Evolutionary conservation across 495 filamentous ascomycete genomes (phyloP).

Genomic region (Trichocladium uniseriatum): DNA sequence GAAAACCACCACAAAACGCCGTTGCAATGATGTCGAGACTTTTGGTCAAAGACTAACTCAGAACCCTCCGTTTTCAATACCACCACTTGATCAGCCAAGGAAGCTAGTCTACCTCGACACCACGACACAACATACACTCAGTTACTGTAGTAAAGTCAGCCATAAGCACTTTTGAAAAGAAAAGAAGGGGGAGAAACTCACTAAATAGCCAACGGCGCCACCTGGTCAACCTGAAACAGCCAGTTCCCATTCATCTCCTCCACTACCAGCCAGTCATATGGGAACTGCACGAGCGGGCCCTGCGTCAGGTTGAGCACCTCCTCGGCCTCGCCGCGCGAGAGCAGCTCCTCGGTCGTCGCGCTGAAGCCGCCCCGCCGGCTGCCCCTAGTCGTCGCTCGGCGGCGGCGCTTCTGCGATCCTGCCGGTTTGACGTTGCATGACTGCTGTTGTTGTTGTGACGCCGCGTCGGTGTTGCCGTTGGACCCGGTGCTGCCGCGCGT

Average conservation of each 20-base stretch:
- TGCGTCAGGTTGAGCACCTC: constrained; percentile 74
- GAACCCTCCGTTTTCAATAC: no score
- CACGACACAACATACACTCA: neutral
- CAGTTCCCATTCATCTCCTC: constrained; percentile 92
- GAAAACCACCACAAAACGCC: no score
- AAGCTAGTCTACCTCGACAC: neutral
- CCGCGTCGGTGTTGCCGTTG: constrained; percentile 6
- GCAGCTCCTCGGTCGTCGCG: constrained; percentile 46
- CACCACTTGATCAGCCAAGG: neutral
- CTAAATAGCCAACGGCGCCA: constrained; percentile 97
- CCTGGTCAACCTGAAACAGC: constrained; percentile 91
- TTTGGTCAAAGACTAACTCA: neutral
- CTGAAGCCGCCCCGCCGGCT: constrained; percentile 47
- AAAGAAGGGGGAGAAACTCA: constrained; percentile 47
- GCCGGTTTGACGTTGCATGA: neutral
- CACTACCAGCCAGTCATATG: constrained; percentile 85
- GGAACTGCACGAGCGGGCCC: constrained; percentile 82
- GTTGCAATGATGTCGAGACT: no score
- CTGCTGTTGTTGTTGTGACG: neutral
- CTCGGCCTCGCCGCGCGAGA: constrained; percentile 65
- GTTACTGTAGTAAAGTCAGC: constrained; percentile 4
- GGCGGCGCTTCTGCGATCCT: constrained; percentile 41
- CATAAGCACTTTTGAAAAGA: neutral
- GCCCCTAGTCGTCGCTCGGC: constrained; percentile 68
- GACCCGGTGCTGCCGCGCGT: constrained; percentile 15